These are phyloP conservation scores for Juglanconis oblonga DNA, from an alignment of 2,329 filamentous ascomycete genomes.

Conservation along the genomic window DNA sequence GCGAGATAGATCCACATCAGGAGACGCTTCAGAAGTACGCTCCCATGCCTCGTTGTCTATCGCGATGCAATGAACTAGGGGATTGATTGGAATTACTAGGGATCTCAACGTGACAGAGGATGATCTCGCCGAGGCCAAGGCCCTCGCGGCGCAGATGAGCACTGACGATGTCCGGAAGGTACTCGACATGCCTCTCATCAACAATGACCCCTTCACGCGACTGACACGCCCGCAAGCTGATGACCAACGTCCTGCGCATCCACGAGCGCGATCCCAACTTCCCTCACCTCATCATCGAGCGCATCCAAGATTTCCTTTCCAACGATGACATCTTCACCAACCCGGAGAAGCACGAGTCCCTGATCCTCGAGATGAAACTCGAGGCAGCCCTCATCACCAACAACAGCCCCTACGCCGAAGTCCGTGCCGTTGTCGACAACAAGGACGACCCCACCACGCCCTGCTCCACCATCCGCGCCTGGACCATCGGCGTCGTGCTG, in stretches of 20 bases:
- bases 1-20: background rate
- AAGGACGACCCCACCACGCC: constrained; percentile 49
- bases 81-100: background rate
- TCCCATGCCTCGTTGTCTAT: background rate
- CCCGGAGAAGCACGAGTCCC: constrained; percentile 44
- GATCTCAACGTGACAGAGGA: constrained; percentile 18
- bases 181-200: background rate
- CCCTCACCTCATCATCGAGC: constrained; percentile 36
- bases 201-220: background rate
- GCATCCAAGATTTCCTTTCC: constrained; percentile 40
- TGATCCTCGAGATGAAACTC: constrained; percentile 53
- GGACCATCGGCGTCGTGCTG: constrained; percentile 50
- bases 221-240: background rate
- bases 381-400: constrained; percentile 53
- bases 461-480: constrained; percentile 54
- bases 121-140: constrained; percentile 19
- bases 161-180: constrained; percentile 16
- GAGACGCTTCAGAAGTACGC: background rate
- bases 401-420: constrained; percentile 56
- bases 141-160: constrained; percentile 17
- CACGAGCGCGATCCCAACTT: constrained; percentile 48
- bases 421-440: constrained; percentile 54
- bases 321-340: constrained; percentile 42
- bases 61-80: background rate
- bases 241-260: constrained; percentile 22